Evolutionary conservation across 2,329 filamentous ascomycete species (phyloP).

Genomic region (Neonectria ditissima): DNA sequence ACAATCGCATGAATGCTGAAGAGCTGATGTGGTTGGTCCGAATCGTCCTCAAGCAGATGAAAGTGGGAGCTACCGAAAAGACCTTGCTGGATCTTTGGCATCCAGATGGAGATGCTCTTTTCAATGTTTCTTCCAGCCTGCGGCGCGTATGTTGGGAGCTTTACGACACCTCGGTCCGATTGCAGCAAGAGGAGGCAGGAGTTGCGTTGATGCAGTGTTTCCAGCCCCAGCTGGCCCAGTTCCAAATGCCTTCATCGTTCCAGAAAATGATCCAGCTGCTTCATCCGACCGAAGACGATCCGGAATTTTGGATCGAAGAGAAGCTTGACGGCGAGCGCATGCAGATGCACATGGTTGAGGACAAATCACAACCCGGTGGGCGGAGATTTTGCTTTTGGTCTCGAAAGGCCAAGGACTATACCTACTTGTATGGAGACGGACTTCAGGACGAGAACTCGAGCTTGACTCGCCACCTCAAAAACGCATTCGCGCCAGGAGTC

Average conservation of each 20-base stretch:
- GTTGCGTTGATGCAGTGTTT: conserved; percentile 94
- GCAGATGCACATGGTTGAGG: conserved; percentile 91
- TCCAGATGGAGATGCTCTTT: conserved; percentile 79
- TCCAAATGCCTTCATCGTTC: conserved; percentile 83
- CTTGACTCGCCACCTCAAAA: conserved; percentile 81
- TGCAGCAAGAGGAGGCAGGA: conserved; percentile 80
- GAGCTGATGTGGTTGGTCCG: conserved; percentile 95
- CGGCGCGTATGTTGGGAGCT: conserved; percentile 96
- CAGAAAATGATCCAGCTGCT: conserved; percentile 80
- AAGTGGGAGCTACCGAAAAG: conserved; percentile 83
- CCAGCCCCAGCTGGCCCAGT: conserved; percentile 93
- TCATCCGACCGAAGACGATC: conserved; percentile 75
- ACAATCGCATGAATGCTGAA: conserved; percentile 90
- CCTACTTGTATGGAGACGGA: conserved; percentile 87
- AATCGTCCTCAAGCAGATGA: conserved; percentile 86
- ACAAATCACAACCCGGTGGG: conserved; percentile 75
- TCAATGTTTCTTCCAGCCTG: conserved; percentile 91
- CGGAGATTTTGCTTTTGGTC: conserved; percentile 90
- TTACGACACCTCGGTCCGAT: conserved; percentile 75
- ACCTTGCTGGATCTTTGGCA: conserved; percentile 89
- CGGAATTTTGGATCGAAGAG: conserved; percentile 95
- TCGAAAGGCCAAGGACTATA: conserved; percentile 95
- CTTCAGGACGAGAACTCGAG: conserved; percentile 80
- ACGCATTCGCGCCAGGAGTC: conserved; percentile 82
- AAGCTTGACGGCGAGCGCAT: conserved; percentile 97